Conservation (phyloP, 2,329 filamentous ascomycete genomes). For the Onygenales sp. region DNA sequence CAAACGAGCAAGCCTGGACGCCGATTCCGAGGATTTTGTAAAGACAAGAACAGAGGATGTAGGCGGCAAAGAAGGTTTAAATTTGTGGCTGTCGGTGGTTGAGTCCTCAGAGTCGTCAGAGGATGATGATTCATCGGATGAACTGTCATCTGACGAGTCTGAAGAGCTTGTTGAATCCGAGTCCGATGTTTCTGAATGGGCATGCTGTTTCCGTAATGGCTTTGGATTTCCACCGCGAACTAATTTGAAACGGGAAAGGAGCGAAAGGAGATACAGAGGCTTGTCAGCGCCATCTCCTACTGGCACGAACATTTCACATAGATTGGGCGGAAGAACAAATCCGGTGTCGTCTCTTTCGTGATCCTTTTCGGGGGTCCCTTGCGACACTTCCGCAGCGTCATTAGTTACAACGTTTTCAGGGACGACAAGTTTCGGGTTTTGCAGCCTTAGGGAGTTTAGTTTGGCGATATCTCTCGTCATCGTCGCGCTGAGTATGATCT, state of each 20-base stretch:
- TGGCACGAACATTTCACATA: constrained; percentile 59
- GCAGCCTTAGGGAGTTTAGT: constrained; percentile 62
- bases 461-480: constrained; percentile 82
- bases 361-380: constrained; percentile 17
- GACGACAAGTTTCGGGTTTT: constrained; percentile 64
- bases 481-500: constrained; percentile 82
- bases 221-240: constrained; percentile 1
- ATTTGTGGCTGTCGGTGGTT: constrained; percentile 21
- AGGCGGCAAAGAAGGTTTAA: constrained; percentile 10
- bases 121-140: constrained; percentile 13
- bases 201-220: not conserved
- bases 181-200: constrained; percentile 1
- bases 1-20: constrained; percentile 75
- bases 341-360: constrained; percentile 35
- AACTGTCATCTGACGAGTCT: constrained; percentile 25
- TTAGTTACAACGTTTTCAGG: constrained; percentile 48
- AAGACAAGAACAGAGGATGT: constrained; percentile 61
- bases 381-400: constrained; percentile 6
- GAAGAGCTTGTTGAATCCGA: constrained; percentile 23
- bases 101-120: constrained; percentile 25
- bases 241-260: constrained; percentile 39
- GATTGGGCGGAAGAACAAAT: constrained; percentile 52
- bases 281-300: constrained; percentile 62
- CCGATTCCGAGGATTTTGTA: constrained; percentile 80
- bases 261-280: constrained; percentile 73